Evolutionary conservation across 2,329 filamentous ascomycete species (phyloP).

Genomic region (Colletotrichum chrysophilum): DNA sequence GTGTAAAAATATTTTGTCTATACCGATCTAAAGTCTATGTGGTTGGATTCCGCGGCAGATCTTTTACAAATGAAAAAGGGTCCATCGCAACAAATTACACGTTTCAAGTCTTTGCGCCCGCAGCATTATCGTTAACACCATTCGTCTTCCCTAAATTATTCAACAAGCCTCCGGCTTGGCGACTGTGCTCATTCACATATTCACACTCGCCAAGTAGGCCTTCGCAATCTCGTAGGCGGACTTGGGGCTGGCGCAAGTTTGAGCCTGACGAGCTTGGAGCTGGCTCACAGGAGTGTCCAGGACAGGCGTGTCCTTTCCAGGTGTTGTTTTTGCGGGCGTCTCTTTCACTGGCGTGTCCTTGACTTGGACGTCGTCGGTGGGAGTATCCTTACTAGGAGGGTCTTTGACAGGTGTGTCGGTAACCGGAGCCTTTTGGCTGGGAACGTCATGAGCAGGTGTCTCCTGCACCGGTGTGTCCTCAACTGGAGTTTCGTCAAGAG

Average conservation of each 20-base stretch:
- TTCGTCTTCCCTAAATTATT: neutral
- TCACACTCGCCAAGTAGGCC: neutral
- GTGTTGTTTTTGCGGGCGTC: neutral
- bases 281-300: neutral
- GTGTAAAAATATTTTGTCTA: neutral
- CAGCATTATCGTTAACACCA: neutral
- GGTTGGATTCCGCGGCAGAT: rapidly evolving
- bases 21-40: neutral
- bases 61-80: neutral
- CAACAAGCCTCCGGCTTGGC: rapidly evolving
- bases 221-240: neutral
- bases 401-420: neutral
- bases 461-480: neutral
- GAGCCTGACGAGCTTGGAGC: neutral
- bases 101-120: rapidly evolving
- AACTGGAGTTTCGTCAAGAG: neutral
- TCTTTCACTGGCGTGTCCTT: neutral
- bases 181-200: neutral
- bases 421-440: rapidly evolving
- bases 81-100: rapidly evolving
- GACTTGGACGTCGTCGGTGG: neutral
- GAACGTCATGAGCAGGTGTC: neutral
- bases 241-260: rapidly evolving
- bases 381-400: neutral
- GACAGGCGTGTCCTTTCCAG: neutral